A percentile compares a stretch with the other conserved stretches of the same genome.
phyloP scores from a whole-genome alignment of 441 rosid genomes.

The Viola pubescens region DNA sequence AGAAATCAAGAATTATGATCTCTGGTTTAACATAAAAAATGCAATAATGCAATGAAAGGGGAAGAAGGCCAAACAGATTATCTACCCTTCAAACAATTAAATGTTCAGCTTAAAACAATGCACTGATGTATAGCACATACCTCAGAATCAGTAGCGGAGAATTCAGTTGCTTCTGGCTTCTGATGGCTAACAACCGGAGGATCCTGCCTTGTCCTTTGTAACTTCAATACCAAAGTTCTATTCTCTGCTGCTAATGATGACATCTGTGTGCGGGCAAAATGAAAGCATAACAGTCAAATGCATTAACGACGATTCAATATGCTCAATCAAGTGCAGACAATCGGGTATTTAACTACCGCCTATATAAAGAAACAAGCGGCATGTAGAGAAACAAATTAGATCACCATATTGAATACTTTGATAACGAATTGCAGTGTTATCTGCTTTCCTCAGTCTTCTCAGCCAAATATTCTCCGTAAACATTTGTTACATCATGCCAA shows the following conservation, averaged over 20 bases:
- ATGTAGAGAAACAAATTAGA: no score
- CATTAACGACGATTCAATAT: no score
- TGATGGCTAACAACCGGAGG: slow-evolving; percentile 15
- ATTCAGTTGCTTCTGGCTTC: slow-evolving; percentile 22
- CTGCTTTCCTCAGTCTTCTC: no score
- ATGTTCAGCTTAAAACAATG: not conserved
- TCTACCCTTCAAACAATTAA: not conserved
- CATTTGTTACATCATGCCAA: no score
- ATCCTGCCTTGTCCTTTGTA: slow-evolving; percentile 40
- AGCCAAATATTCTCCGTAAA: no score
- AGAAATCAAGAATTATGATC: not conserved
- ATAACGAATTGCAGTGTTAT: no score
- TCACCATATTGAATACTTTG: no score
- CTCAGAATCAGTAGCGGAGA: slow-evolving; percentile 24
- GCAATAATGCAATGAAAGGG: not conserved
- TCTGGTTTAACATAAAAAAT: not conserved
- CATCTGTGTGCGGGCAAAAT: slow-evolving; percentile 34
- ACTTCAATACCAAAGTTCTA: slow-evolving; percentile 40
- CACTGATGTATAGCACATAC: slow-evolving; percentile 14
- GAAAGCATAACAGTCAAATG: no score
- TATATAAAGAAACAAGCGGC: no score
- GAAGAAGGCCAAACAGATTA: not conserved
- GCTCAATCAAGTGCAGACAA: no score
- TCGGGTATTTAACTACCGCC: no score
- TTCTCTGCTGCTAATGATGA: slow-evolving; percentile 54